Conservation (phyloP, 1,139 yeast genomes). For the Hansenula anomala region DNA sequence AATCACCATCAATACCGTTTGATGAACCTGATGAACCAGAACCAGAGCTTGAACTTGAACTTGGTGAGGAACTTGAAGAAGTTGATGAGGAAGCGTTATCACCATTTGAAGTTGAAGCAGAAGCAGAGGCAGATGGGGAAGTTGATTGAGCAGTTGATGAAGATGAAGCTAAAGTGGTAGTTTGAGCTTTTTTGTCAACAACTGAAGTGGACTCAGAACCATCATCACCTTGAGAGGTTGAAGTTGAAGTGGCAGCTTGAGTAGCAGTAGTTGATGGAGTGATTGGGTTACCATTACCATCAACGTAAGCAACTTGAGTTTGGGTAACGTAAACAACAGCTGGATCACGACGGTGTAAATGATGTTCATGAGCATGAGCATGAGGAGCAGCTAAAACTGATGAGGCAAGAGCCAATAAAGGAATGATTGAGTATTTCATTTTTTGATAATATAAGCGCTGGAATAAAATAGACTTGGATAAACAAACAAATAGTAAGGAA, state of each 20-base stretch:
- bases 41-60: conserved; percentile 26
- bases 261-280: conserved; percentile 22
- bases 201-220: conserved; percentile 1
- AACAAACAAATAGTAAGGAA: conserved; percentile 4
- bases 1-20: conserved; percentile 45
- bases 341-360: conserved; percentile 47
- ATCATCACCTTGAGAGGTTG: conserved; percentile 17
- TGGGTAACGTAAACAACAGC: conserved; percentile 53
- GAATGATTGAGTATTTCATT: conserved; percentile 22
- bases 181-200: conserved; percentile 4
- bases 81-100: conserved; percentile 14
- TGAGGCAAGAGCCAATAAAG: conserved; percentile 29
- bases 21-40: conserved; percentile 28
- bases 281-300: conserved; percentile 31
- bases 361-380: conserved; percentile 45
- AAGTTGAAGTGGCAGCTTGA: conserved; percentile 11
- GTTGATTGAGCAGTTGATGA: conserved; percentile 5
- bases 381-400: conserved; percentile 39
- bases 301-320: conserved; percentile 44
- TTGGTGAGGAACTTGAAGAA: conserved; percentile 18
- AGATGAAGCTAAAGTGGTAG: conserved; percentile 15
- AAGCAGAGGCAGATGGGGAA: conserved; percentile 11
- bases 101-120: conserved; percentile 18
- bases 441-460: not conserved
- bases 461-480: too few relatives aligned